Conservation (phyloP, 352 stramenopile genomes). For the Pythium aristosporum region DNA sequence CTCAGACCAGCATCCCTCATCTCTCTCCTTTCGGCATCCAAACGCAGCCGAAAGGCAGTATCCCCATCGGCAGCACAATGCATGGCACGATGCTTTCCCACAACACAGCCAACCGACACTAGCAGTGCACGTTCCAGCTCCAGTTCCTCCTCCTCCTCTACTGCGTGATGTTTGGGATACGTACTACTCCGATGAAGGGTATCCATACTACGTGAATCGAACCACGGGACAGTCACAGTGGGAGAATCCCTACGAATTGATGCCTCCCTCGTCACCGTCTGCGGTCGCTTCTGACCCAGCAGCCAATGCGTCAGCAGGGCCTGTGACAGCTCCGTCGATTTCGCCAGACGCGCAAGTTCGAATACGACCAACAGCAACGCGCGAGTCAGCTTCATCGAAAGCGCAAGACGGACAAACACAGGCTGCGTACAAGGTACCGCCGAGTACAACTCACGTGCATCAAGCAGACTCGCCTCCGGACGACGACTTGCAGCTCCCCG, state of each 20-base stretch:
- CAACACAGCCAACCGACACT: not conserved
- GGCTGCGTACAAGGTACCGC: not conserved
- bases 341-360: not conserved
- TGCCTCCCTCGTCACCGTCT: not conserved
- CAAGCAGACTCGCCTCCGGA: not conserved
- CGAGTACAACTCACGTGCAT: too few relatives aligned
- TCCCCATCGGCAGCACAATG: constrained; percentile 2
- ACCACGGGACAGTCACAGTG: constrained; percentile 69
- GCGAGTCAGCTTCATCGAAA: not conserved
- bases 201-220: constrained; percentile 79
- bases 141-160: not conserved
- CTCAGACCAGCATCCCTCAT: not conserved
- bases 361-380: constrained; percentile 7
- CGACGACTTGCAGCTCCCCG: not conserved
- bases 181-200: constrained; percentile 69
- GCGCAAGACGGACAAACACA: not conserved
- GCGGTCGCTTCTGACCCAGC: not conserved
- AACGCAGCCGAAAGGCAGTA: constrained; percentile 8
- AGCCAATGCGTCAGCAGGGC: not conserved
- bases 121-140: not conserved
- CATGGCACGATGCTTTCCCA: constrained; percentile 13
- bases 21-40: not conserved
- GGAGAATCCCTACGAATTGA: constrained; percentile 46
- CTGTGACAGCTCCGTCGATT: not conserved
- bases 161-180: constrained; percentile 50